Base-by-base conservation (phyloP, 2,329 filamentous ascomycete species). In the Chrysoporthe puriensis region DNA sequence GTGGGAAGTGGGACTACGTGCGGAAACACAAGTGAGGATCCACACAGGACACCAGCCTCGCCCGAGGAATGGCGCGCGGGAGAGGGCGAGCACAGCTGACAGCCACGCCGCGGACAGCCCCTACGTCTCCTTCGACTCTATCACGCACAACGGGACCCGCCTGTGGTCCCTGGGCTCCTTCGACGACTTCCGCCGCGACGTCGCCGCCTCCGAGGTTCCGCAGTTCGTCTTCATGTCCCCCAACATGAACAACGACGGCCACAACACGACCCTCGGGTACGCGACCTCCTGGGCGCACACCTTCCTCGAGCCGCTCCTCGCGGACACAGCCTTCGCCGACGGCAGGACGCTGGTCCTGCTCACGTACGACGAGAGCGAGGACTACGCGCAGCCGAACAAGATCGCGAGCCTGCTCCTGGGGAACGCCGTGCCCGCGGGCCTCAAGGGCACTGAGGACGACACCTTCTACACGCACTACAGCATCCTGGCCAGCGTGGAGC, bases 211-310 rank as follows among this genome's bases (percentile, higher is more conserved):
- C 69, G 77, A 78, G 9, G 81, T 92, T 13, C 90, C 90, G 2
- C 90, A 92, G 76, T 91, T 88, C 79, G 83, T 85, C 50, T 87
- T 88, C 76, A 84, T 89, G 76, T 85, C 85, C 0, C 88, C 87
- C 0, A 85, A 90, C 75, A 88, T 89, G 86, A 83, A 87, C 59
- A 86, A 87, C 70, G 88, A 91, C 73, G 90, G 88, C 16, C 90
- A 92, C 72, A 79, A 88, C 72, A 83, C 83, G 2, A 81, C 80
- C 3, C 80, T 88, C 11, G 81, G 80, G n/a, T 80, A 79, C 59
- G 83, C 85, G 2, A 82, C 84, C 1, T 75, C 78, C 3, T 88
- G 86, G 86, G 80, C 81, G 26, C 79, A 80, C 59, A 76, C 77
- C 63, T 87, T 88, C 74, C 77, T 88, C 36, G 79, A 82, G 67